Percentiles rank a stretch among this genome's conserved stretches.
These are phyloP conservation scores for Aspergillus aculeatus DNA, from an alignment of 2,329 filamentous ascomycete species.

Conservation along the genomic window DNA sequence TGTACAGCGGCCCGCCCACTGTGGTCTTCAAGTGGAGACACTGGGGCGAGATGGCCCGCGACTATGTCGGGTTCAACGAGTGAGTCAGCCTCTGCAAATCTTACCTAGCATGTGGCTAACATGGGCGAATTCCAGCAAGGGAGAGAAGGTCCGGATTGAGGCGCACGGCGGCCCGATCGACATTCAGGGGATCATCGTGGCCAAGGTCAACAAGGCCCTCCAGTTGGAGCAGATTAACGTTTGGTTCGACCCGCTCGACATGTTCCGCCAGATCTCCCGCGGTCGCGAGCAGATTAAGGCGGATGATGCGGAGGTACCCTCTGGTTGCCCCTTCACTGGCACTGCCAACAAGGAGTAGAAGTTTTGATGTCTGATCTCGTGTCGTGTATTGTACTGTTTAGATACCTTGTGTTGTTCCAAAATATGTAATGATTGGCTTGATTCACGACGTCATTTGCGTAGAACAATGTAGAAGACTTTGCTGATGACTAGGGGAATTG, in stretches of 20 bases:
- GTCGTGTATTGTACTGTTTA: background rate
- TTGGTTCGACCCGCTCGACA: constrained; percentile 65
- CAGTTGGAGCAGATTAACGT: constrained; percentile 60
- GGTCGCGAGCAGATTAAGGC: constrained; percentile 5
- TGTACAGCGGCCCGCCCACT: constrained; percentile 63
- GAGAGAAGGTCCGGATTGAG: constrained; percentile 62
- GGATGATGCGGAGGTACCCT: background rate
- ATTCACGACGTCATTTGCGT: too few relatives aligned
- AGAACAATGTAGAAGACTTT: too few relatives aligned
- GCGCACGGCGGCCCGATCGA: constrained; percentile 62
- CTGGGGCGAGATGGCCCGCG: constrained; percentile 66
- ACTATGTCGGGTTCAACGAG: constrained; percentile 65
- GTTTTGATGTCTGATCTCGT: background rate
- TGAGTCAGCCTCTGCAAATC: constrained; percentile 33
- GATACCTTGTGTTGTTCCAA: background rate
- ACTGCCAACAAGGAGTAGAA: background rate
- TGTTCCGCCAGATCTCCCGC: constrained; percentile 62
- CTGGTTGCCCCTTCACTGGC: constrained; percentile 9
- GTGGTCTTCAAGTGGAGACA: constrained; percentile 67
- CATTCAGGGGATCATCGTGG: constrained; percentile 63
- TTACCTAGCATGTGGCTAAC: background rate
- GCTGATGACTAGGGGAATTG: too few relatives aligned
- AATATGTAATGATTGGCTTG: background rate
- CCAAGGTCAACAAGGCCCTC: constrained; percentile 60
- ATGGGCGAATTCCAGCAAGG: constrained; percentile 47